Evolutionary conservation across 345 rosid genomes (phyloP).

Genomic region (Populus euphratica): DNA sequence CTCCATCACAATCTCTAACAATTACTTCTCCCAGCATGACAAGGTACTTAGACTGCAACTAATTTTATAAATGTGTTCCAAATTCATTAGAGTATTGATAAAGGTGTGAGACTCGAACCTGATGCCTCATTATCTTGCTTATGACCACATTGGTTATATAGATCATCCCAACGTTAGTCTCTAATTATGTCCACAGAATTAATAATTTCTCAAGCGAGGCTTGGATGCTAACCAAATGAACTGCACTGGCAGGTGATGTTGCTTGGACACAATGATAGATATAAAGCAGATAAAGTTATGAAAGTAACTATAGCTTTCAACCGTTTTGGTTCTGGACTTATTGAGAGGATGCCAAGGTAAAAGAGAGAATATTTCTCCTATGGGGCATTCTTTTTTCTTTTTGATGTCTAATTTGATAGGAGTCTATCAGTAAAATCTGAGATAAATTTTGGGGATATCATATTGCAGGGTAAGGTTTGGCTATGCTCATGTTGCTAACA

Average conservation of each 20-base stretch:
- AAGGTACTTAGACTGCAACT: background rate
- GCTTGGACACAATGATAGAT: conserved; percentile 24
- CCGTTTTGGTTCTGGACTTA: conserved; percentile 23
- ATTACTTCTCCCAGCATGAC: conserved; percentile 23
- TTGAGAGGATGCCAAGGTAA: conserved; percentile 31
- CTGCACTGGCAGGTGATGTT: conserved; percentile 20
- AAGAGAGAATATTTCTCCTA: background rate
- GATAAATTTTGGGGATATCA: background rate
- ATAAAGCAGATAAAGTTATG: conserved; percentile 16
- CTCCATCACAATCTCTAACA: conserved; percentile 24
- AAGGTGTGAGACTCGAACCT: no score
- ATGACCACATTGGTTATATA: no score
- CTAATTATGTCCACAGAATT: no score
- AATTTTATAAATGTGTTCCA: no score
- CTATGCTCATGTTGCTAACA: conserved; percentile 23
- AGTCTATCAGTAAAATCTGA: background rate
- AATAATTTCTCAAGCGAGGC: background rate
- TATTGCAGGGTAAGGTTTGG: conserved; percentile 27
- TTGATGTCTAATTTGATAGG: background rate
- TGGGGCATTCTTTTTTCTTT: no score
- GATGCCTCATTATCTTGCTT: no score
- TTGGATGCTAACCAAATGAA: background rate
- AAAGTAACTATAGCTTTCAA: conserved; percentile 24
- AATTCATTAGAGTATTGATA: no score
- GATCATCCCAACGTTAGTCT: no score